Conservation (phyloP, 2,329 filamentous ascomycete genomes). For the Claviceps cyperi region DNA sequence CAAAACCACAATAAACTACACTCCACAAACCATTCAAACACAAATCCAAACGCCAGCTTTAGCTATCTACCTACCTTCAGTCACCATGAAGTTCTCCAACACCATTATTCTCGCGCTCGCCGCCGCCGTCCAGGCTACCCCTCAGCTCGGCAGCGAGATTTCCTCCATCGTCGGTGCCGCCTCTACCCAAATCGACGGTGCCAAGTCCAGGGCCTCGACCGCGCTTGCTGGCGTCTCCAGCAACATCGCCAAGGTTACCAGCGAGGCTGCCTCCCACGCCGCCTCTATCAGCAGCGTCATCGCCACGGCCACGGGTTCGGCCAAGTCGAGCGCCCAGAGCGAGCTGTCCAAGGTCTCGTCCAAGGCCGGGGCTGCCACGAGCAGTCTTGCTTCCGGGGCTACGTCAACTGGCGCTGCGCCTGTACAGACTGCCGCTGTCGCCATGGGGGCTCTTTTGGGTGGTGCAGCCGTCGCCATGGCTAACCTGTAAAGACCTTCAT, state of each 20-base stretch:
- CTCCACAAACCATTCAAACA: no score
- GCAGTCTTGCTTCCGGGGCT: constrained; percentile 8
- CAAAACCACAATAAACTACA: no score
- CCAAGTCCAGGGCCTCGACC: constrained; percentile 5
- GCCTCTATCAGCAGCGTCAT: constrained; percentile 12
- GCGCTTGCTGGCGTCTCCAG: constrained; percentile 5
- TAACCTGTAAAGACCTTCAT: constrained; percentile 24
- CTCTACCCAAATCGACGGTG: neutral
- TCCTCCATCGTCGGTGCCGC: constrained; percentile 1
- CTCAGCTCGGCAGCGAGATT: constrained; percentile 5
- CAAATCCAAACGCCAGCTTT: neutral
- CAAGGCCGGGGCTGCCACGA: constrained; percentile 7
- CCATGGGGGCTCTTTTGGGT: constrained; percentile 31
- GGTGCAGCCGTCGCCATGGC: constrained; percentile 27
- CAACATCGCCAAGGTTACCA: constrained; percentile 6
- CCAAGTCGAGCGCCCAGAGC: constrained; percentile 12
- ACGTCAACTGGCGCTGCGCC: constrained; percentile 11
- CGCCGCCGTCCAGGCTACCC: constrained; percentile 16
- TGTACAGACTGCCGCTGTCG: constrained; percentile 27
- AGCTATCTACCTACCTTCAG: neutral
- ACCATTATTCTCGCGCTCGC: constrained; percentile 18
- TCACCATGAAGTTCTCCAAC: constrained; percentile 25
- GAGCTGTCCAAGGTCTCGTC: constrained; percentile 11
- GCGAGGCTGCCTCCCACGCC: constrained; percentile 12
- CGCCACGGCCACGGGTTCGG: constrained; percentile 10